Percentiles rank a stretch among this genome's conserved stretches.
These are phyloP conservation scores for Nicotiana noctiflora DNA, from an alignment of 257 asterid species.

Conservation along the genomic window DNA sequence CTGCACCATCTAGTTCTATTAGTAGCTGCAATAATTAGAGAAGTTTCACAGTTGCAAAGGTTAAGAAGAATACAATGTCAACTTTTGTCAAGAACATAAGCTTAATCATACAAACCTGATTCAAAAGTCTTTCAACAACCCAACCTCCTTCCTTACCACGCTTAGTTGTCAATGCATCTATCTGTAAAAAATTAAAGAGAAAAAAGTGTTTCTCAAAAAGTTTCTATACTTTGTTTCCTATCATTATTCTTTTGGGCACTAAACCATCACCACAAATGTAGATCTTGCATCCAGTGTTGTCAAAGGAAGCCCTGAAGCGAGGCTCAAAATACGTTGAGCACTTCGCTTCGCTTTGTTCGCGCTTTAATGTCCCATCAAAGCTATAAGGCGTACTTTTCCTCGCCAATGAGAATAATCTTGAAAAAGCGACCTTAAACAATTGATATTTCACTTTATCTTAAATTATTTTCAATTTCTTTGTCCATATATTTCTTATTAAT, in stretches of 20 bases:
- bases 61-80: background rate
- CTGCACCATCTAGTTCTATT: constrained; percentile 83
- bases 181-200: constrained; percentile 28
- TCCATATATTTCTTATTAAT: too few species aligned
- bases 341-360: too few species aligned
- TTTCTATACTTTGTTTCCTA: background rate
- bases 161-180: constrained; percentile 71
- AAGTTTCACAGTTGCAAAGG: background rate
- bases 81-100: background rate
- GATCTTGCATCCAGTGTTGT: too few species aligned
- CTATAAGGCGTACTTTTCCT: too few species aligned
- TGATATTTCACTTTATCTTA: too few species aligned
- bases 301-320: too few species aligned
- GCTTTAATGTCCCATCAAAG: too few species aligned
- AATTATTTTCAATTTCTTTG: too few species aligned
- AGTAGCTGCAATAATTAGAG: constrained; percentile 50
- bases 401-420: too few species aligned
- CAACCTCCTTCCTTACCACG: constrained; percentile 79
- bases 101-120: constrained; percentile 38
- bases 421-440: too few species aligned
- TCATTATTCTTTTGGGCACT: background rate
- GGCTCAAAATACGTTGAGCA: too few species aligned
- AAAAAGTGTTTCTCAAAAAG: background rate
- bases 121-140: constrained; percentile 72
- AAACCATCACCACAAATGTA: background rate